These are phyloP conservation scores for Talaromyces sp. DNA, from an alignment of 2,329 filamentous ascomycete species.

Conservation along the genomic window DNA sequence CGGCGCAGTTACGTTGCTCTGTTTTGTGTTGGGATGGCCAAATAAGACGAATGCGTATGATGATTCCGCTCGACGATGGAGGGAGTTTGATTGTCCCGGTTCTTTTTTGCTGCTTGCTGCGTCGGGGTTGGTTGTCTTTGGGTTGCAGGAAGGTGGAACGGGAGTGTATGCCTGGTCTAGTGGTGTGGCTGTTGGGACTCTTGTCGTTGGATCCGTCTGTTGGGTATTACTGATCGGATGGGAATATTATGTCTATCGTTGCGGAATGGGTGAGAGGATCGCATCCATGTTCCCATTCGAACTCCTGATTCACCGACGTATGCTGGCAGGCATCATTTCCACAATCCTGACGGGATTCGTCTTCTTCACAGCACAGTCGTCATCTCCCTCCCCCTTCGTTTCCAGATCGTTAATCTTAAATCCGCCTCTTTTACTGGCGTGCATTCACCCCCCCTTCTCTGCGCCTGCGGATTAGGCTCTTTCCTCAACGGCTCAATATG, in stretches of 20 bases:
- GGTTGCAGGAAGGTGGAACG: conserved; percentile 3
- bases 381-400: neutral
- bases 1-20: neutral
- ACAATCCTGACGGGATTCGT: conserved; percentile 2
- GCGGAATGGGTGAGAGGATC: neutral
- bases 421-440: conserved; percentile 3
- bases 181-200: neutral
- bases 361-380: neutral
- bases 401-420: conserved; percentile 13
- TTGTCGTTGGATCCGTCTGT: conserved; percentile 1
- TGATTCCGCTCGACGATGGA: neutral
- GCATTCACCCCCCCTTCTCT: neutral
- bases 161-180: conserved; percentile 7
- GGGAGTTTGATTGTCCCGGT: conserved; percentile 1
- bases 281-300: conserved; percentile 14
- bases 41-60: neutral
- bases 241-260: conserved; percentile 8
- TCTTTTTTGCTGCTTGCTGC: conserved; percentile 1
- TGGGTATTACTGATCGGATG: conserved; percentile 2
- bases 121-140: conserved; percentile 9
- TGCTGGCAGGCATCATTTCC: conserved; percentile 7
- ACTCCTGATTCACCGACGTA: conserved; percentile 6
- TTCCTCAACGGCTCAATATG: neutral
- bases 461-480: neutral
- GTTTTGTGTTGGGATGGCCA: conserved; percentile 2